A percentile compares a stretch with the other conserved stretches of the same genome.
These are phyloP conservation scores for Apiospora aurea DNA, from an alignment of 2,329 filamentous ascomycete species.

Conservation along the genomic window DNA sequence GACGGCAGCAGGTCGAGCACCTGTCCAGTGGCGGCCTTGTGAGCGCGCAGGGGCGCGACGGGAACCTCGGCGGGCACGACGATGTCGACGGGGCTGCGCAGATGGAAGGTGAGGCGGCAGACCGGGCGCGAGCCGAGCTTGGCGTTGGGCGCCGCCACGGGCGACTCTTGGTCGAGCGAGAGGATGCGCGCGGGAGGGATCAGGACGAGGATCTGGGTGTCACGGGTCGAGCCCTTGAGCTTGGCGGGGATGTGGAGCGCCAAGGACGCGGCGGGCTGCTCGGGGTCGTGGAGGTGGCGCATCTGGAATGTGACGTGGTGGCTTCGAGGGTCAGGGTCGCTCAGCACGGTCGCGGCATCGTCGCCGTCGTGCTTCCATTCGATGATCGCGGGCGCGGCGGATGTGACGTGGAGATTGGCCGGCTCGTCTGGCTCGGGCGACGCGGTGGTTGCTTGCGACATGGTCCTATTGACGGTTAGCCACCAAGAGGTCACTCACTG, in stretches of 20 bases:
- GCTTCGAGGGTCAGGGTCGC: slow-evolving; percentile 12
- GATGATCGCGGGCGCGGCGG: neutral
- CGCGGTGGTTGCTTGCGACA: slow-evolving; percentile 4
- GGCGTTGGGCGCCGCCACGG: neutral
- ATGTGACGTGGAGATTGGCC: neutral
- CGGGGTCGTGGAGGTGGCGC: neutral
- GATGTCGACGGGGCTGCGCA: slow-evolving; percentile 6
- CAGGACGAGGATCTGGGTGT: neutral
- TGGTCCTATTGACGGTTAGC: neutral
- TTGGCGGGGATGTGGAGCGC: slow-evolving; percentile 7
- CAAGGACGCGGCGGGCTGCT: neutral
- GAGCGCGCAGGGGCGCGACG: neutral
- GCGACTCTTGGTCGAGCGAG: neutral
- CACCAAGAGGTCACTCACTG: neutral
- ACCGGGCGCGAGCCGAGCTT: slow-evolving; percentile 8
- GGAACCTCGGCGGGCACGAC: slow-evolving; percentile 11
- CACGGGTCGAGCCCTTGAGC: slow-evolving; percentile 11
- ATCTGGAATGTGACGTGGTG: slow-evolving; percentile 7
- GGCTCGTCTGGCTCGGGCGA: neutral
- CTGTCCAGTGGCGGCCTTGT: slow-evolving; percentile 5
- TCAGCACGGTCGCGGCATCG: neutral
- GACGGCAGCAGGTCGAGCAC: slow-evolving; percentile 10
- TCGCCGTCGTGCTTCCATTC: neutral
- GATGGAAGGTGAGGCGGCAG: neutral
- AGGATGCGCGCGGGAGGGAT: neutral